Conservation (phyloP, 1,284 basidiomycete species). For the Somion occarium region DNA sequence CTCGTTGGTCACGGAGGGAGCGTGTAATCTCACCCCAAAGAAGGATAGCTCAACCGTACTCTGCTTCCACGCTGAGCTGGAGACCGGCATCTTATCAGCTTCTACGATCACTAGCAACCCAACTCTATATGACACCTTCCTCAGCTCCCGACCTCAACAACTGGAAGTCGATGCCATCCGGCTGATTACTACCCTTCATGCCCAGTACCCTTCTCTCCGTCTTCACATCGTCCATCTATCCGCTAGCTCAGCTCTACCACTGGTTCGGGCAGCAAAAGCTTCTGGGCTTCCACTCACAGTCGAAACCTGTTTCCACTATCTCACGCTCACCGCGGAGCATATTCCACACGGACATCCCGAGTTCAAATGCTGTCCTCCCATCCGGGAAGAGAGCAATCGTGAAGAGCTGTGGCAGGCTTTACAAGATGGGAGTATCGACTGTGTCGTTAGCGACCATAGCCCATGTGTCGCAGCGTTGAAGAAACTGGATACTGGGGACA, state of each 20-base stretch:
- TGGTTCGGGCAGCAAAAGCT: slow-evolving; percentile 64
- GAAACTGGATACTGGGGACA: slow-evolving; percentile 69
- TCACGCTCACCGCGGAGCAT: slow-evolving; percentile 60
- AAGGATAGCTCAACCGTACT: slow-evolving; percentile 67
- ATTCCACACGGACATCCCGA: slow-evolving; percentile 72
- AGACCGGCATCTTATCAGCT: slow-evolving; percentile 24
- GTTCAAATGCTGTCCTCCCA: slow-evolving; percentile 96
- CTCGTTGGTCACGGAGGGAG: too few species aligned
- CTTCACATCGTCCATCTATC: slow-evolving; percentile 95
- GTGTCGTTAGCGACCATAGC: slow-evolving; percentile 90
- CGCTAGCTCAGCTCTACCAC: slow-evolving; percentile 73
- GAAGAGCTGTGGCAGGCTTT: slow-evolving; percentile 78
- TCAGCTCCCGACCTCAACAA: slow-evolving; percentile 73
- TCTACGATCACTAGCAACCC: slow-evolving; percentile 31
- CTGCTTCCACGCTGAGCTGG: slow-evolving; percentile 90
- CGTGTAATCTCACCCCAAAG: too few species aligned
- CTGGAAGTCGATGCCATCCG: slow-evolving; percentile 78
- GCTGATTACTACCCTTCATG: slow-evolving; percentile 65
- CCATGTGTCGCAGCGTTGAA: slow-evolving; percentile 85
- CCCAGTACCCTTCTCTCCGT: slow-evolving; percentile 59
- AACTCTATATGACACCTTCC: slow-evolving; percentile 74
- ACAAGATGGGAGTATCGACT: slow-evolving; percentile 78
- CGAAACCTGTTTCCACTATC: slow-evolving; percentile 95
- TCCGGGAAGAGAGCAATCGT: slow-evolving; percentile 70
- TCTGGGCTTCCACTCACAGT: slow-evolving; percentile 72